Evolutionary conservation across 208 protist species (phyloP).

Genomic region (Leishmania amazonensis): DNA sequence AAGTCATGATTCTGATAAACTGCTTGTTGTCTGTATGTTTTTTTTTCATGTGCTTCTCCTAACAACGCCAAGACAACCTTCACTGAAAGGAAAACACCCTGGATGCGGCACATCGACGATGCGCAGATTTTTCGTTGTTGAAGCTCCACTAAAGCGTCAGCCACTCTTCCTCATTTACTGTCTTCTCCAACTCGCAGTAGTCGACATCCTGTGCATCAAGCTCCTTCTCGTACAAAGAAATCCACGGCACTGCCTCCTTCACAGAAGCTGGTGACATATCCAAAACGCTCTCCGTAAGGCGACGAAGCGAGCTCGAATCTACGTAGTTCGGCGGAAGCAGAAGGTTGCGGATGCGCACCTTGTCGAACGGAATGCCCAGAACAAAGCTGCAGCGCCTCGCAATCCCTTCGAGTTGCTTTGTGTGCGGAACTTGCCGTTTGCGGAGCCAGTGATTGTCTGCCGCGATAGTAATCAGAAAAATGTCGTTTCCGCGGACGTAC

Average conservation of each 20-base stretch:
- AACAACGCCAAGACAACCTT: constrained; percentile 1
- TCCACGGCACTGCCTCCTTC: constrained; percentile 50
- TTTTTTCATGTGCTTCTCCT: neutral
- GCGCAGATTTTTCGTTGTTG: neutral
- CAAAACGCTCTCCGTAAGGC: constrained; percentile 59
- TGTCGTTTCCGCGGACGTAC: constrained; percentile 61
- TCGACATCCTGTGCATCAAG: constrained; percentile 77
- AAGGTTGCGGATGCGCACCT: constrained; percentile 73
- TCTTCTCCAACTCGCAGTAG: constrained; percentile 67
- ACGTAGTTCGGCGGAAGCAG: constrained; percentile 79
- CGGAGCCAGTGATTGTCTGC: constrained; percentile 84
- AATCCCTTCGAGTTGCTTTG: constrained; percentile 87
- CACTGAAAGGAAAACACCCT: neutral
- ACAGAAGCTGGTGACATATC: constrained; percentile 15
- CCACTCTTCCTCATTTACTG: constrained; percentile 82
- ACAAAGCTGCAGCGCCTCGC: constrained; percentile 77
- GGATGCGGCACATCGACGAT: neutral
- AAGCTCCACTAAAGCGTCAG: constrained; percentile 55
- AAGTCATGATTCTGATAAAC: too few relatives aligned
- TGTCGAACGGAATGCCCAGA: constrained; percentile 70
- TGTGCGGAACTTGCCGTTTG: constrained; percentile 79
- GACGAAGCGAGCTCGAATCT: constrained; percentile 64
- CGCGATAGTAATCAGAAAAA: constrained; percentile 82
- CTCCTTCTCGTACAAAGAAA: constrained; percentile 70
- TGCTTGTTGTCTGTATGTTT: neutral